Conservation (phyloP, 2,329 filamentous ascomycete genomes). For the Cytospora schulzeri region DNA sequence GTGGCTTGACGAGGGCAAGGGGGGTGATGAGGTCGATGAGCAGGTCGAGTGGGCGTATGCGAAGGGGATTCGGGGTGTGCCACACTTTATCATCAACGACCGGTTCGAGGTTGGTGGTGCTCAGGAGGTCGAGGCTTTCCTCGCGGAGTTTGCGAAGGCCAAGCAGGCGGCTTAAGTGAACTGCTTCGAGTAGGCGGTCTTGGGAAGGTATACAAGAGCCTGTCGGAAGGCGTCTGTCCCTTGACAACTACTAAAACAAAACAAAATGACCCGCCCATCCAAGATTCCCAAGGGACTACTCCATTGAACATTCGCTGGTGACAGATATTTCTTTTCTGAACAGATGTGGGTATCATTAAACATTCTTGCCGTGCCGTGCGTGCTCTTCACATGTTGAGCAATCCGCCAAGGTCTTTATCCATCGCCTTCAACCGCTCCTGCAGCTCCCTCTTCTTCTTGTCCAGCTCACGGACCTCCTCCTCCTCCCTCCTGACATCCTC, state of each 20-base stretch:
- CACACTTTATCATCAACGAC: conserved; percentile 73
- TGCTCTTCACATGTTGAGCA: conserved; percentile 54
- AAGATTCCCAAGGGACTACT: not conserved
- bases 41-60: conserved; percentile 56
- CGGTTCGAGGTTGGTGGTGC: conserved; percentile 70
- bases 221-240: not conserved
- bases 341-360: conserved; percentile 23
- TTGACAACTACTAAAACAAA: no score
- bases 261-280: not conserved
- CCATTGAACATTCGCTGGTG: not conserved
- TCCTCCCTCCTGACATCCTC: conserved; percentile 71
- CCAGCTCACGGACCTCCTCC: conserved; percentile 62
- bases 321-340: not conserved
- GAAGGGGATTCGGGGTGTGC: conserved; percentile 66
- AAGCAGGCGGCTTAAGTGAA: conserved; percentile 36
- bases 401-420: conserved; percentile 58
- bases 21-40: conserved; percentile 58
- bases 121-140: conserved; percentile 68
- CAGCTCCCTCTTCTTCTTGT: conserved; percentile 58
- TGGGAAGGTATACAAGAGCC: not conserved
- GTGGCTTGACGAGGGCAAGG: conserved; percentile 57
- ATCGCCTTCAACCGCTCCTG: conserved; percentile 55
- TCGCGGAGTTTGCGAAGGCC: conserved; percentile 63
- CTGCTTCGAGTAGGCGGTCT: not conserved
- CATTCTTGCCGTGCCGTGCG: conserved; percentile 8